phyloP scores from a whole-genome alignment of 2,329 filamentous ascomycete species.

The Magnaporthiopsis poae region DNA sequence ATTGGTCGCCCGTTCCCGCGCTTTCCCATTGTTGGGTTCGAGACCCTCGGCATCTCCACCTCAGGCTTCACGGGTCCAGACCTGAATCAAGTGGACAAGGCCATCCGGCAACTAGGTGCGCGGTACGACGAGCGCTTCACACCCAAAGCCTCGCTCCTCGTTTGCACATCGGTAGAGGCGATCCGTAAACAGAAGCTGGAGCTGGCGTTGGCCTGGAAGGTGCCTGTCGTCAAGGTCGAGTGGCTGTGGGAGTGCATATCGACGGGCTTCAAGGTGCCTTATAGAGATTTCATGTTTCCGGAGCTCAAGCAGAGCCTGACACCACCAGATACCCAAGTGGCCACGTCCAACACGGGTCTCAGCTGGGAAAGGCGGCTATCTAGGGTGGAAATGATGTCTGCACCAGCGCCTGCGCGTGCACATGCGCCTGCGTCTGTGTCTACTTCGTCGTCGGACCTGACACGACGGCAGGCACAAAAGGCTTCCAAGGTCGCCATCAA shows the following conservation, averaged over 20 bases:
- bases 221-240: constrained; percentile 69
- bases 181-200: constrained; percentile 68
- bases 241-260: constrained; percentile 81
- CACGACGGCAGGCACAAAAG: constrained; percentile 1
- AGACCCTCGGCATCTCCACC: constrained; percentile 62
- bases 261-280: constrained; percentile 37
- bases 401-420: neutral
- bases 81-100: constrained; percentile 71
- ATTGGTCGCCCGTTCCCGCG: constrained; percentile 66
- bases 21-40: constrained; percentile 62
- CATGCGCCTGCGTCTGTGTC: neutral
- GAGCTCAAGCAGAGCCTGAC: constrained; percentile 28
- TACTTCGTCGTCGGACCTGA: neutral
- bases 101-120: constrained; percentile 67
- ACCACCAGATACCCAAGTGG: constrained; percentile 8
- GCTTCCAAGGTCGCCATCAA: neutral
- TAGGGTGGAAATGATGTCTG: neutral
- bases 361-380: neutral
- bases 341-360: constrained; percentile 10
- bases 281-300: constrained; percentile 37
- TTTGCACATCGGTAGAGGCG: constrained; percentile 53
- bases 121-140: constrained; percentile 71
- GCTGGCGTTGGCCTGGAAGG: constrained; percentile 61
- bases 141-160: constrained; percentile 59
- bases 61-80: constrained; percentile 79